phyloP scores from a whole-genome alignment of 2,329 filamentous ascomycete species.

The Ceratocystis colombiana region DNA sequence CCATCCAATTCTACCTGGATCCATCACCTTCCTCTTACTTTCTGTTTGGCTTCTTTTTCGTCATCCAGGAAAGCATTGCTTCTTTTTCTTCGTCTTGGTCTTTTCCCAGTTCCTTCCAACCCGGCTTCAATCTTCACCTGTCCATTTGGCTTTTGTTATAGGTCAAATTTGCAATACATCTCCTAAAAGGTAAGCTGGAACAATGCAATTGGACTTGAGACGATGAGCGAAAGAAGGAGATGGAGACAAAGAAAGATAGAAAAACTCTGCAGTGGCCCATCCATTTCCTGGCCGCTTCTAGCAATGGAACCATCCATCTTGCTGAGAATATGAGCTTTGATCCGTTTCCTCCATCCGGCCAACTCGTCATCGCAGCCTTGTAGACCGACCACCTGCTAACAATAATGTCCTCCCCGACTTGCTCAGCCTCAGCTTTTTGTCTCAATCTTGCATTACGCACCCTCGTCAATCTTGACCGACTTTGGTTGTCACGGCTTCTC shows the following conservation, averaged over 20 bases:
- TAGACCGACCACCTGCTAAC: constrained; percentile 11
- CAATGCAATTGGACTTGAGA: not conserved
- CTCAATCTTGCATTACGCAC: not conserved
- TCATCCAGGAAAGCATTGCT: constrained; percentile 1
- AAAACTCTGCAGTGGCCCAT: not conserved
- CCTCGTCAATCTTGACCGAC: not conserved
- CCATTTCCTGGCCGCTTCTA: not conserved
- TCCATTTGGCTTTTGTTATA: not conserved
- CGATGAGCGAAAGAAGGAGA: not conserved
- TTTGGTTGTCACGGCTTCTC: constrained; percentile 17
- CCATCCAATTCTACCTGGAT: not conserved
- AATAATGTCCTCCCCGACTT: not conserved
- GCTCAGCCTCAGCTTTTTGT: constrained; percentile 10
- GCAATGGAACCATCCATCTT: not conserved
- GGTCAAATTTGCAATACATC: not conserved
- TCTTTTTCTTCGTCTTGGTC: constrained; percentile 14
- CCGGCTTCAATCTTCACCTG: not conserved
- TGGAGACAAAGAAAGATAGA: not conserved
- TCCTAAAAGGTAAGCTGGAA: not conserved
- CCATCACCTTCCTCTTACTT: constrained; percentile 1
- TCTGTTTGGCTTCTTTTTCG: constrained; percentile 14
- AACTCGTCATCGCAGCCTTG: not conserved
- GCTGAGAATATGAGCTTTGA: not conserved
- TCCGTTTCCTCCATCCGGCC: not conserved
- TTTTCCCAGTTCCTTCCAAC: not conserved